Base-by-base conservation (phyloP, 2,329 filamentous ascomycete species). In the Exophiala sp. region DNA sequence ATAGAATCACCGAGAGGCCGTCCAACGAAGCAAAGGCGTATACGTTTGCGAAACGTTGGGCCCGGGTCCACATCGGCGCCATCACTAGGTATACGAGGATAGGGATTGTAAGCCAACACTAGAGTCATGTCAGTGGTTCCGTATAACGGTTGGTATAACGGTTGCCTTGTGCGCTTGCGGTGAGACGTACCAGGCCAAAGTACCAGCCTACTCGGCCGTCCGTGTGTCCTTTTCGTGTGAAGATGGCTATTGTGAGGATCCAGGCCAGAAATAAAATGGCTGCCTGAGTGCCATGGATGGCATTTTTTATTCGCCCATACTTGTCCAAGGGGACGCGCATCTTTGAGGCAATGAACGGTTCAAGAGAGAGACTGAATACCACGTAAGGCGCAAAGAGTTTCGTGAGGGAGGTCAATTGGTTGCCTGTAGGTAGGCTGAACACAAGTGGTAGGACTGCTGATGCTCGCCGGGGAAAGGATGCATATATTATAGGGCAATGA, bases 91-190 rank as follows among this genome's bases (percentile, higher is more conserved):
- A 83, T 50, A 81, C 69, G 29, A 82, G 67, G 22, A 75, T 76
- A 10, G 79, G 79, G 35, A 79, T 70, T 35, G 73, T 75, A 56
- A 81, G 64, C 70, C 78, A 82, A 63, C 79, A 82, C 79, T 82
- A 43, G 29, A 32, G 7, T 32, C 29, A 9, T n/a, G 29, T 32
- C 11, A 32, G 29, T 9, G n/a, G 6, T 10, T 32, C 7, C 6
- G 3, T 3, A 32, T 10, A 42, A n/a, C n/a, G n/a, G n/a, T n/a
- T n/a, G n/a, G 24, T 27, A 27, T 6, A 27, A 27, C 5, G 24
- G 6, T 6, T 27, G 10, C 24, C 5, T 27, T 5, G 24, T 27
- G 24, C 5, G 24, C 10, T 27, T 27, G 6, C 24, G 24, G 24
- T 27, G 10, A 23, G 11, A 49, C 44, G 21, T 50, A 55, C 48